Base-by-base conservation (phyloP, 2,329 filamentous ascomycete genomes). In the Aspergillus ustus region DNA sequence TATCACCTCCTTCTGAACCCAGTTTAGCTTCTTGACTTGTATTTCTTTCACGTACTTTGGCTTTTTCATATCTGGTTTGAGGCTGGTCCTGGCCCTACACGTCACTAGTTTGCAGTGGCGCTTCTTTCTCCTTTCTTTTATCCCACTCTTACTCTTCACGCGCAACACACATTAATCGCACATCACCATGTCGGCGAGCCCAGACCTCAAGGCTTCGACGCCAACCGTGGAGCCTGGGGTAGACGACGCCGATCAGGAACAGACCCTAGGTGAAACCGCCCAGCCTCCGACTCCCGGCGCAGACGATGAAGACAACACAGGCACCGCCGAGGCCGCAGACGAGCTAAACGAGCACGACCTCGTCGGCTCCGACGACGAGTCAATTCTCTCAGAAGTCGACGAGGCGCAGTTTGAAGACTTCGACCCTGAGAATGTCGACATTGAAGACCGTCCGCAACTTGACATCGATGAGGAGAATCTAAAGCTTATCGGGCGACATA, bases 341-440 rank as follows among this genome's bases (percentile, higher is more conserved):
- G 34, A 56, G 13, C 9, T 34, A 4, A 43, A 61, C 15, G 67
- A 72, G 17, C 28, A 59, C 19, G 45, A 54, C 13, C 50, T 62
- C n/a, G 55, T 46, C 29, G 78, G 76, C 37, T 85, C 84, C 19
- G 86, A 88, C 69, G 82, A 85, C 58, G 87, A 89, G 66, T 89
- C 86, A 3, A 82, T 83, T 9, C 80, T 89, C 31, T 88, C 86
- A 17, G 87, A 89, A 70, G 81, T 89, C 56, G 86, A 89, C 67
- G 87, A 89, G 70, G 84, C 84, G 45, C 84, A 89, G 70, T 88
- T 89, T 66, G 85, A 87, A 64, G 83, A 89, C 69, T 89, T 89
- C 69, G 85, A 89, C 68, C 83, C 85, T 0, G 81, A 81, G 60
- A 84, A 86, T 57, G 82, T 89, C 45, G 83, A 85, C 59, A 84